These are phyloP conservation scores for Falciphora oryzae DNA, from an alignment of 2,329 filamentous ascomycete genomes.

Conservation along the genomic window DNA sequence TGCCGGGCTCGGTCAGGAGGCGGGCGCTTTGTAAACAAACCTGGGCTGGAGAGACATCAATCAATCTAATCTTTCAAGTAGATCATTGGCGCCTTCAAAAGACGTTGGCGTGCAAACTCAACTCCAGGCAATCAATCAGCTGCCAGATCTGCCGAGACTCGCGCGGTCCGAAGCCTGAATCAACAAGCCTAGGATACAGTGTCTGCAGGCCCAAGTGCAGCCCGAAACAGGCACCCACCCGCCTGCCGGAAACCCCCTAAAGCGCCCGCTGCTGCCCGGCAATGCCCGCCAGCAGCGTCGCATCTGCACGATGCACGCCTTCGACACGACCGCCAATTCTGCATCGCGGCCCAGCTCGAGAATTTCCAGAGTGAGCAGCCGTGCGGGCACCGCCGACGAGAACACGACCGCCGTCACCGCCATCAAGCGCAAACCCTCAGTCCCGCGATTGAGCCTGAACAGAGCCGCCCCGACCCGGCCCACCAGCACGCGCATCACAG, in stretches of 20 bases:
- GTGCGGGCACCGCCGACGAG: constrained; percentile 3
- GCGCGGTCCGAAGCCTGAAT: background rate
- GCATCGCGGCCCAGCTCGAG: constrained; percentile 7
- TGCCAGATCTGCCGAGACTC: too few relatives aligned
- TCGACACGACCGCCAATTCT: constrained; percentile 8
- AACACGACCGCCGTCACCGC: constrained; percentile 2
- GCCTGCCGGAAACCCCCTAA: background rate
- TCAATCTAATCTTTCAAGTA: too few relatives aligned
- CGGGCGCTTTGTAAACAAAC: background rate
- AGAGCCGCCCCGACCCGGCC: constrained; percentile 2
- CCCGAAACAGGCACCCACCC: background rate
- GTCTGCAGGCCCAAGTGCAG: background rate
- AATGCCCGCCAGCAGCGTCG: background rate
- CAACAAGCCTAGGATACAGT: background rate
- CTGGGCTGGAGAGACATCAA: too few relatives aligned
- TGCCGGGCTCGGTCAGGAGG: background rate
- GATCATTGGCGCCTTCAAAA: background rate
- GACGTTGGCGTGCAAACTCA: too few relatives aligned
- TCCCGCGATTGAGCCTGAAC: constrained; percentile 1
- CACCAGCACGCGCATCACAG: background rate
- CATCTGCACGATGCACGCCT: constrained; percentile 9
- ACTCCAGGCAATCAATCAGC: too few relatives aligned
- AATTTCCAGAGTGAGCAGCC: constrained; percentile 4
- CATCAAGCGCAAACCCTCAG: constrained; percentile 8
- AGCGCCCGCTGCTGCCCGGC: background rate